These are phyloP conservation scores for Linanthus parryae DNA, from an alignment of 148 eudicot species.

Conservation along the genomic window DNA sequence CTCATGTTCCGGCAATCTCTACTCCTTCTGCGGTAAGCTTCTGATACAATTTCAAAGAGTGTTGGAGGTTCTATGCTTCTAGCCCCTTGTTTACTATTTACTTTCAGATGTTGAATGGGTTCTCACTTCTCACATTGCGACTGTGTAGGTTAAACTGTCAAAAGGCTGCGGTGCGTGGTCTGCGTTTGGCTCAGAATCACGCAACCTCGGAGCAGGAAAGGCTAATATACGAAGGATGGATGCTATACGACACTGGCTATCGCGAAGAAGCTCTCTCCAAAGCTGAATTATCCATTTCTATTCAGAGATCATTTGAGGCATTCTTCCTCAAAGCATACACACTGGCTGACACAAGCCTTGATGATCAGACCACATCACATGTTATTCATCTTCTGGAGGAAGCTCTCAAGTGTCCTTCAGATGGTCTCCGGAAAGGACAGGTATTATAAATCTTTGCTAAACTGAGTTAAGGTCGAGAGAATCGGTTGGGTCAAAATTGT, in stretches of 20 bases:
- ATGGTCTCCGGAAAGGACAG: slow-evolving; percentile 92
- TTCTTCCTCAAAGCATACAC: slow-evolving; percentile 88
- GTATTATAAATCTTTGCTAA: too few relatives aligned
- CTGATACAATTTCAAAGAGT: too few relatives aligned
- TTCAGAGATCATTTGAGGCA: slow-evolving; percentile 87
- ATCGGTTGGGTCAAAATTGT: too few relatives aligned
- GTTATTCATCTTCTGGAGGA: slow-evolving; percentile 76
- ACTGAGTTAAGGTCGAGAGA: too few relatives aligned
- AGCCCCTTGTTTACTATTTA: background rate
- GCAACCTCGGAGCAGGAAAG: slow-evolving; percentile 72
- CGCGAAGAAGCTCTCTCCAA: slow-evolving; percentile 82
- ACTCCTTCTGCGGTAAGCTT: slow-evolving; percentile 59
- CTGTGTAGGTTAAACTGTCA: slow-evolving; percentile 67
- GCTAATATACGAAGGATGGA: slow-evolving; percentile 90
- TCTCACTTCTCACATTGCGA: too few relatives aligned
- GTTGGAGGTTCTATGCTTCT: background rate
- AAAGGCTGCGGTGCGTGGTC: slow-evolving; percentile 85
- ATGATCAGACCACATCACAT: slow-evolving; percentile 57
- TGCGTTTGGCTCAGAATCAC: slow-evolving; percentile 65
- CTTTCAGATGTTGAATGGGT: too few relatives aligned
- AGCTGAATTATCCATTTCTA: slow-evolving; percentile 73
- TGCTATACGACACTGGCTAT: slow-evolving; percentile 86
- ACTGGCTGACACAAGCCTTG: slow-evolving; percentile 79
- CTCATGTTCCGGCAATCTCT: slow-evolving; percentile 77
- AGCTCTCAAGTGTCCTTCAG: slow-evolving; percentile 91